phyloP scores from a whole-genome alignment of 2,329 filamentous ascomycete species.

The Spiromastix sp. region DNA sequence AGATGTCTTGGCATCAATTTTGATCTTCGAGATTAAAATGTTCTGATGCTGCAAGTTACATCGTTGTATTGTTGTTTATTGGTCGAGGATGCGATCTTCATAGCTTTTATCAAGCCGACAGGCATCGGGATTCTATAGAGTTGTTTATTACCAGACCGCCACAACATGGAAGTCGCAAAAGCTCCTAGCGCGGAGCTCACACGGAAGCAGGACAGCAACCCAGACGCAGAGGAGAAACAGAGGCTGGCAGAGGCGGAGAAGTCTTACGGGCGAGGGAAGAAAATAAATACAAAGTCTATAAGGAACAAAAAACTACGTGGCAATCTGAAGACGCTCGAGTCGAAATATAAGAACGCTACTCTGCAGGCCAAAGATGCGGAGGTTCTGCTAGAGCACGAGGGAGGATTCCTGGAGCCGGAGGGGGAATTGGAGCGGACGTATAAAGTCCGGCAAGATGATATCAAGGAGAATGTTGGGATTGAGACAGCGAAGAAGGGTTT shows the following conservation, averaged over 20 bases:
- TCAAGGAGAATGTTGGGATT: conserved; percentile 60
- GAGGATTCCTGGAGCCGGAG: conserved; percentile 82
- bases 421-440: conserved; percentile 83
- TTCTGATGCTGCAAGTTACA: no score
- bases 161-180: conserved; percentile 18
- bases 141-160: no score
- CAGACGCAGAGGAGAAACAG: conserved; percentile 30
- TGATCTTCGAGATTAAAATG: no score
- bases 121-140: no score
- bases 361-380: conserved; percentile 89
- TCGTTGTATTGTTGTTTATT: no score
- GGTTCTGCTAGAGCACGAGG: conserved; percentile 77
- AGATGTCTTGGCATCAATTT: conserved; percentile 29
- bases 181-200: conserved; percentile 15
- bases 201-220: conserved; percentile 1
- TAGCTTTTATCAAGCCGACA: no score
- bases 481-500: conserved; percentile 90
- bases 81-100: no score
- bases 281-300: conserved; percentile 60
- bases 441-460: conserved; percentile 82
- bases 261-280: conserved; percentile 74
- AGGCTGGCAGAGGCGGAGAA: conserved; percentile 48
- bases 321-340: conserved; percentile 68
- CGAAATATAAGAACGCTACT: conserved; percentile 70
- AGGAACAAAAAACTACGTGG: conserved; percentile 83